phyloP scores from a whole-genome alignment of 148 eudicot genomes.

The Cornus florida region DNA sequence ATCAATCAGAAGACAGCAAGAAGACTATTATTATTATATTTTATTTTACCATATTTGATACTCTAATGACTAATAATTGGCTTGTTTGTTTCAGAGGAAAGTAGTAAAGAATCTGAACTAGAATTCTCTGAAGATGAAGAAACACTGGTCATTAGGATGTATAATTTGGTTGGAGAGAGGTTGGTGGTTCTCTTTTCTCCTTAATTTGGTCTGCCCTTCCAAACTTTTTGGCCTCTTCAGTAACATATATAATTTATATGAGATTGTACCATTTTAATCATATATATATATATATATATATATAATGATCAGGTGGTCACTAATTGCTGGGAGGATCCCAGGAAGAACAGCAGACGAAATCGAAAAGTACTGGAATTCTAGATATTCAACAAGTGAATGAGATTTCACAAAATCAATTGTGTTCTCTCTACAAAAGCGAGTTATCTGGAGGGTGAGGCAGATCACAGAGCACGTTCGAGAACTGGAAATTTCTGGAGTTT shows the following conservation, averaged over 20 bases:
- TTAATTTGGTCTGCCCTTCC: too few relatives aligned
- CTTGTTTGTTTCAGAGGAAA: constrained; percentile 21
- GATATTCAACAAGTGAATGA: constrained; percentile 15
- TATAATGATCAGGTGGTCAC: constrained; percentile 14
- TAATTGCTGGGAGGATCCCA: constrained; percentile 22
- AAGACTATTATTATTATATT: too few relatives aligned
- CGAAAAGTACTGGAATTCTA: constrained; percentile 24
- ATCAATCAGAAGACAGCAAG: too few relatives aligned
- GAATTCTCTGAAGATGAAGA: constrained; percentile 28
- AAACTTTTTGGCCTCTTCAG: too few relatives aligned
- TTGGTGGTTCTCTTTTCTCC: not conserved
- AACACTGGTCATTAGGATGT: constrained; percentile 25
- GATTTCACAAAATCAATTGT: not conserved
- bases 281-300: too few relatives aligned
- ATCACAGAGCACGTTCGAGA: not conserved
- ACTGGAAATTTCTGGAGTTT: not conserved
- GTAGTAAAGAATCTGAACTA: constrained; percentile 13
- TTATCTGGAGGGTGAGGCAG: not conserved
- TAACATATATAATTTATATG: not conserved
- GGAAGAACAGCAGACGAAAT: constrained; percentile 21
- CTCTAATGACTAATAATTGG: not conserved
- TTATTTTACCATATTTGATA: not conserved
- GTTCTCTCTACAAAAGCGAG: not conserved
- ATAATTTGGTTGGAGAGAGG: constrained; percentile 33
- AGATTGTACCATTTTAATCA: not conserved